Evolutionary conservation across 2,329 filamentous ascomycete species (phyloP), one percentile per base, ranked within the genome.

Genomic region (Neonectria punicea): DNA sequence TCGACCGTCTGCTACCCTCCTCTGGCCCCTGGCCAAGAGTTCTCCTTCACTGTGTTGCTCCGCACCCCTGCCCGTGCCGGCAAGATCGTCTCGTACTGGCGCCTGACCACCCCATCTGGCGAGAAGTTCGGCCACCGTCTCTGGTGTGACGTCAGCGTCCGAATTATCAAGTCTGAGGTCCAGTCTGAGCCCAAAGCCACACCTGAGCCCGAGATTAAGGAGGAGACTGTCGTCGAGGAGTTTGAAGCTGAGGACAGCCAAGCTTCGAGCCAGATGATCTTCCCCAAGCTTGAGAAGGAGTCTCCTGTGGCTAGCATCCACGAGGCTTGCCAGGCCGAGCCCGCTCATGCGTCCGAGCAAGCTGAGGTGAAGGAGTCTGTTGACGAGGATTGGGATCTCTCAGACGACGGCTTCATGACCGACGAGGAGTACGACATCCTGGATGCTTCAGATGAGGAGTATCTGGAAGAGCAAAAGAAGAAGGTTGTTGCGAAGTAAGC

Each of bases 351-450:
- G 22, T 84, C 88, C 68, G 88, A 77, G 85, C 55, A 80, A 41
- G 67, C 74, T 55, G 67, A 79, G 68, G 71, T 76, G 63, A 72
- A 80, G 63, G 74, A 81, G 62, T 84, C 84, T 51, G 84, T 86
- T 68, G 85, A 87, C 39, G 88, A 89, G n/a, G 90, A 90, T 51
- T 89, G 86, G 84, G 85, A 88, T 44, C 83, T 80, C n/a, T 87
- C 86, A 1, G 88, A 90, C 13, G 89, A 92, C 65, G 92, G 91
- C 13, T 98, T 97, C 85, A 82, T 97, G 84, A 98, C 96, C 0
- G 96, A 99, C 69, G 96, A 98, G 79, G 96, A 99, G 82, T 99
- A 98, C 79, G 96, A 99, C 75, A 94, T 98, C 70, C 89, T 98
- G 50, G 94, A 98, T 82, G 95, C 94, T 47, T 97, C 93, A 64